Base-by-base conservation (phyloP, 148 eudicot genomes). In the Vaccinium myrtillus region DNA sequence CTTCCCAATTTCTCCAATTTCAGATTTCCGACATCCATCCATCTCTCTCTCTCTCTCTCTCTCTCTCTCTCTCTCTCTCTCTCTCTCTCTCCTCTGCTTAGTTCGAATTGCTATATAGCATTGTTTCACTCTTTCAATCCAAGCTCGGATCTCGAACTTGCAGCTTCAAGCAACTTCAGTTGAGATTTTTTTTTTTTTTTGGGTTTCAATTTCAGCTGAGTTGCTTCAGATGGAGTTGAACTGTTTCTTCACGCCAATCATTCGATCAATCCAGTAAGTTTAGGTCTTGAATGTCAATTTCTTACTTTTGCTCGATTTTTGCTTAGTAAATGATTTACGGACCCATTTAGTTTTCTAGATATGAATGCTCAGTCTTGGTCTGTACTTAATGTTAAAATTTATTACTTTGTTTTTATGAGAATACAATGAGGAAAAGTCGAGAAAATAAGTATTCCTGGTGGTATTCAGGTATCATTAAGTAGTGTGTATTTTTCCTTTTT, bases 201-300 rank as follows among this genome's bases (percentile, higher is more conserved):
- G n/a, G n/a, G 69, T 0, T 32, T 43, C 59, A 48, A 55, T 46
- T 25, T 51, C 49, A 11, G 77, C 23, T 82, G 63, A 70, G 12
- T 32, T 82, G 48, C 69, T 82, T 73, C 27, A 11, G 63, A 58
- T 50, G 61, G 36, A 82, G 15, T 65, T 69, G 43, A 81, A 67
- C 56, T 65, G 70, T 13, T 49, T 49, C 84, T 16, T 82, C 25
- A 50, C 84, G 18, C 75, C 77, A 18, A 67, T 5, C 61, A 6
- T 69, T 67, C 25, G 3, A 6, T 9, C 75, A 71, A 27, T 82
- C 67, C 12, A 74, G 84, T 82, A 73, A 82, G 84, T 71, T 73
- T 19, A 19, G 78, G 36, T 18, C 23, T 73, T 69, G 23, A 49
- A 48, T 50, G 1, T 69, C 23, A 50, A 10, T 0, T 82, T 69